phyloP scores from a whole-genome alignment of 129 eudicot genomes.

The Helianthus tuberosus region DNA sequence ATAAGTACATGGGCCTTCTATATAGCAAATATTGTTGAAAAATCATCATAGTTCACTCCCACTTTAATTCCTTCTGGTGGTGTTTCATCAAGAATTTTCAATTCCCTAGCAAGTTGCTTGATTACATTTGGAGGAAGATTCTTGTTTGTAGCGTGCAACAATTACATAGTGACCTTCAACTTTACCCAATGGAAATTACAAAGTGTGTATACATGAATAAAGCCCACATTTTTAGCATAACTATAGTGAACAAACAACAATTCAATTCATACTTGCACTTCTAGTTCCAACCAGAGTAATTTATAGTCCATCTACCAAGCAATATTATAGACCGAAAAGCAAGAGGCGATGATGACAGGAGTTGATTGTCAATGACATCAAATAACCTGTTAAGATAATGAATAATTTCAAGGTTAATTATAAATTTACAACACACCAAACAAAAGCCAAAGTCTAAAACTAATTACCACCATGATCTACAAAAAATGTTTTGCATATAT shows the following conservation, averaged over 20 bases:
- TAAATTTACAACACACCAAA: background rate
- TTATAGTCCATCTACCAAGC: conserved; percentile 5
- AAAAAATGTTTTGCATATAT: background rate
- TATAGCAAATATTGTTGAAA: conserved; percentile 89
- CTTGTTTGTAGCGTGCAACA: conserved; percentile 52
- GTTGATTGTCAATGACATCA: background rate
- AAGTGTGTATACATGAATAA: too few species aligned
- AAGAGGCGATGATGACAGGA: conserved; percentile 10
- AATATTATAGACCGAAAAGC: conserved; percentile 13
- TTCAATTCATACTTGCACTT: too few species aligned
- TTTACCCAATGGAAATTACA: background rate
- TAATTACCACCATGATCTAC: too few species aligned
- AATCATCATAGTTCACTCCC: conserved; percentile 91
- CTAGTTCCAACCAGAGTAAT: too few species aligned
- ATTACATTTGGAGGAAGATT: conserved; percentile 97
- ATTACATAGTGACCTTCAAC: background rate
- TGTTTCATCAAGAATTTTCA: conserved; percentile 83
- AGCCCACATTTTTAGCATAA: too few species aligned
- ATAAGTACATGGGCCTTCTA: conserved; percentile 89
- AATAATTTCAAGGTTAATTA: conserved; percentile 30
- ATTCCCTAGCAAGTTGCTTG: conserved; percentile 91
- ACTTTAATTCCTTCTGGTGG: conserved; percentile 99
- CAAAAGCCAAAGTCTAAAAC: background rate
- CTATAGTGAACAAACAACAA: too few species aligned
- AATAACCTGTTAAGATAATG: conserved; percentile 32